Conservation (phyloP, 2,329 filamentous ascomycete genomes). For the Trichoderma cornu-damae region DNA sequence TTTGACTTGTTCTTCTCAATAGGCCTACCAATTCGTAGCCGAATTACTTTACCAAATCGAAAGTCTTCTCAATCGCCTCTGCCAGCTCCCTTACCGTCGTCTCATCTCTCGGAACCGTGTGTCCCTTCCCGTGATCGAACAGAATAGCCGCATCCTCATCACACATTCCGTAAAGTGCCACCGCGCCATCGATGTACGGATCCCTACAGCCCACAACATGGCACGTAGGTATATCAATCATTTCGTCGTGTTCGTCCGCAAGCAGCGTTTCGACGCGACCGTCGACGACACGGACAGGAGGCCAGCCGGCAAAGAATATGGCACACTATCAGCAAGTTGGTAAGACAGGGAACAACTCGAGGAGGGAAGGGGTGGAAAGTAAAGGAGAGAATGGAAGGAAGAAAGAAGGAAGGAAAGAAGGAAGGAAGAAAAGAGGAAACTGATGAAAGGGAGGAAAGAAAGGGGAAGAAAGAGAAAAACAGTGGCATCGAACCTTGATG, state of each 20-base stretch:
- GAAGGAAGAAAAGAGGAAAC: too few species aligned
- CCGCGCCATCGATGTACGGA: slow-evolving; percentile 55
- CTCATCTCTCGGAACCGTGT: slow-evolving; percentile 54
- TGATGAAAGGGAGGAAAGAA: neutral
- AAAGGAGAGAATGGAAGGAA: neutral
- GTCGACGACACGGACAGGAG: slow-evolving; percentile 41
- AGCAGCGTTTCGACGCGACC: slow-evolving; percentile 41
- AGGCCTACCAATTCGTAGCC: neutral
- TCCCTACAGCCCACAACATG: slow-evolving; percentile 53
- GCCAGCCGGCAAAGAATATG: slow-evolving; percentile 52
- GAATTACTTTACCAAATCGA: neutral
- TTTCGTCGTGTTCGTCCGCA: slow-evolving; percentile 43
- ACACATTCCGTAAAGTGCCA: slow-evolving; percentile 58
- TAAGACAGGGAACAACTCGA: slow-evolving; percentile 31
- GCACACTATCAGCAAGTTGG: slow-evolving; percentile 32
- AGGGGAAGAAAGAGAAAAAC: too few species aligned
- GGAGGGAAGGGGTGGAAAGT: slow-evolving; percentile 19
- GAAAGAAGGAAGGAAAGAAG: neutral
- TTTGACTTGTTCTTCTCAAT: neutral
- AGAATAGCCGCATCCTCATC: slow-evolving; percentile 54
- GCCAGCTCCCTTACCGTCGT: slow-evolving; percentile 44
- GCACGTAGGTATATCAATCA: slow-evolving; percentile 49
- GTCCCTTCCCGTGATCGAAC: slow-evolving; percentile 62
- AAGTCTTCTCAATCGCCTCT: slow-evolving; percentile 9
- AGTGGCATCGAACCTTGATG: slow-evolving; percentile 32